Evolutionary conservation across 2,329 filamentous ascomycete genomes (phyloP).

Genomic region (Fusarium musae): DNA sequence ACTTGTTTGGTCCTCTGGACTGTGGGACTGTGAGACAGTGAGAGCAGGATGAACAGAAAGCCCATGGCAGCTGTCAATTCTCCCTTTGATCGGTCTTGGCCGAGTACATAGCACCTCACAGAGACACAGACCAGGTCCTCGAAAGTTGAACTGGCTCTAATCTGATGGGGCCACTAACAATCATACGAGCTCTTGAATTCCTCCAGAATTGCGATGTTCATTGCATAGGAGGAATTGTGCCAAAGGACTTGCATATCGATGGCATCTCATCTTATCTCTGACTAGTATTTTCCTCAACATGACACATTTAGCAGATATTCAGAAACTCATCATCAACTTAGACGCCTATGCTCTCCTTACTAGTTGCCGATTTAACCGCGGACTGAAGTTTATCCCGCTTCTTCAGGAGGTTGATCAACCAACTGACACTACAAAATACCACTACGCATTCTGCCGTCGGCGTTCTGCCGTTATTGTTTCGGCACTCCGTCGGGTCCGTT

Average conservation of each 20-base stretch:
- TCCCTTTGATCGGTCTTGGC: slow-evolving; percentile 3
- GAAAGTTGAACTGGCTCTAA: neutral
- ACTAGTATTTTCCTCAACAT: neutral
- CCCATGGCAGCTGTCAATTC: slow-evolving; percentile 17
- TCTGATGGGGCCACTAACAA: neutral
- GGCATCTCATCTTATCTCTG: neutral
- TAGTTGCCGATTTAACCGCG: slow-evolving; percentile 26
- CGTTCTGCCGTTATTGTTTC: slow-evolving; percentile 1
- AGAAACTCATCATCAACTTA: neutral
- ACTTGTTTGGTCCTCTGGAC: neutral
- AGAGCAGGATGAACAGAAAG: slow-evolving; percentile 1
- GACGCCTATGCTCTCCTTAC: slow-evolving; percentile 6
- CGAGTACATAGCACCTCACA: slow-evolving; percentile 1
- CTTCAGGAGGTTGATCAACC: slow-evolving; percentile 13
- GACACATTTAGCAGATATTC: neutral
- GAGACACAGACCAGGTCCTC: neutral
- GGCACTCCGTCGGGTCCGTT: slow-evolving; percentile 3
- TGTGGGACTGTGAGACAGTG: neutral
- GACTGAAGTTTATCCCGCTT: slow-evolving; percentile 10
- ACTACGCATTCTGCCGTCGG: neutral
- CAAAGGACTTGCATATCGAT: neutral
- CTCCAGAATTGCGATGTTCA: neutral
- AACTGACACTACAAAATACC: neutral
- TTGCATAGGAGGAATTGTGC: neutral
- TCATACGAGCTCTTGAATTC: slow-evolving; percentile 4